Evolutionary conservation across 345 rosid species (phyloP).

Genomic region (Ceriops zippeliana): DNA sequence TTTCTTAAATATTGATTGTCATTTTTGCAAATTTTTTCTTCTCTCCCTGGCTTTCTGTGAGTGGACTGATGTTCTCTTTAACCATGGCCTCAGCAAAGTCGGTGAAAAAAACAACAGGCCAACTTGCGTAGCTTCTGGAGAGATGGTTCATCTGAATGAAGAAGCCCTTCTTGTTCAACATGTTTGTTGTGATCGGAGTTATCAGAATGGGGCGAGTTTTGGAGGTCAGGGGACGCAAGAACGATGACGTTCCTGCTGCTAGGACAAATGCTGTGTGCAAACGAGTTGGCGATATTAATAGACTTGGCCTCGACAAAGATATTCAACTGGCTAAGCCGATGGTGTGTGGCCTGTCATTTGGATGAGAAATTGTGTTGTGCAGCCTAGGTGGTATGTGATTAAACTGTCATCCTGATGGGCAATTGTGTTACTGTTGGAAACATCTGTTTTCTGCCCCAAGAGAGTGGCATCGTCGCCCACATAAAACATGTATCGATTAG

Average conservation of each 20-base stretch:
- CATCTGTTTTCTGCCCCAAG: background rate
- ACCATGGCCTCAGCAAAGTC: slow-evolving; percentile 16
- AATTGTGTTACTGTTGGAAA: background rate
- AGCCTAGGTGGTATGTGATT: too few relatives aligned
- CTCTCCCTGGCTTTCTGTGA: slow-evolving; percentile 12
- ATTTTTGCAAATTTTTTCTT: slow-evolving; percentile 16
- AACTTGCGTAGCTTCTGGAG: slow-evolving; percentile 15
- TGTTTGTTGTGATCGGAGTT: slow-evolving; percentile 10
- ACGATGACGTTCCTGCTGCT: slow-evolving; percentile 2
- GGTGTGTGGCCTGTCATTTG: slow-evolving; percentile 21
- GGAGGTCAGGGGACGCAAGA: slow-evolving; percentile 20
- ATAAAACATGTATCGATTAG: background rate
- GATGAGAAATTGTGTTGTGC: background rate
- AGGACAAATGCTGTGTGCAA: slow-evolving; percentile 30
- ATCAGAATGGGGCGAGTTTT: slow-evolving; percentile 22
- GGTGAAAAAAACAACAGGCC: background rate
- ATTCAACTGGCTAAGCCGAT: slow-evolving; percentile 37
- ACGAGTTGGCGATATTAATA: slow-evolving; percentile 28
- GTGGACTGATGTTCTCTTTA: slow-evolving; percentile 17
- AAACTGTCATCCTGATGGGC: too few relatives aligned
- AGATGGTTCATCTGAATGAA: slow-evolving; percentile 32
- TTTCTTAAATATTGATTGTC: background rate
- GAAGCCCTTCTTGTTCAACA: slow-evolving; percentile 26
- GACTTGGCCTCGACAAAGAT: slow-evolving; percentile 27
- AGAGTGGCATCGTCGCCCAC: background rate